phyloP scores from a whole-genome alignment of 257 asterid genomes.

The Cynanchum wilfordii region DNA sequence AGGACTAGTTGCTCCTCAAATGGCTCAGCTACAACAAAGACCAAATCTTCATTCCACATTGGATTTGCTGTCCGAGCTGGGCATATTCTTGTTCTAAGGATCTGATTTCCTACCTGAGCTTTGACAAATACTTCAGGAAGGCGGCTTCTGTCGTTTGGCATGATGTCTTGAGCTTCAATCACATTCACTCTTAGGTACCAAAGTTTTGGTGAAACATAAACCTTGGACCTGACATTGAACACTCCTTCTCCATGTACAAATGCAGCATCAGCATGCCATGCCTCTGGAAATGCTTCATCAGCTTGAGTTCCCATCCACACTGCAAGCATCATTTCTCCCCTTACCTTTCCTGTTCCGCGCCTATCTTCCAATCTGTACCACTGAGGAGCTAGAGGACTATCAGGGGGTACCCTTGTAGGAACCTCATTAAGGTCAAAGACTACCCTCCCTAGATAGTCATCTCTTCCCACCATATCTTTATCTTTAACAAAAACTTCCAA shows the following conservation, averaged over 20 bases:
- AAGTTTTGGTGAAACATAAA: constrained; percentile 66
- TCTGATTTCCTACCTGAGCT: constrained; percentile 59
- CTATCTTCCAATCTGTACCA: constrained; percentile 67
- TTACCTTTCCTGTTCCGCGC: constrained; percentile 39
- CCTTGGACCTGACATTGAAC: constrained; percentile 56
- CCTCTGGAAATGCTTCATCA: constrained; percentile 69
- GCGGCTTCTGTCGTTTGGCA: constrained; percentile 40
- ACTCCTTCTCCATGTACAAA: constrained; percentile 62
- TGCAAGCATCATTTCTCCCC: constrained; percentile 67
- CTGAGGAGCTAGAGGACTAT: constrained; percentile 82
- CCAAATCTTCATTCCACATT: constrained; percentile 66
- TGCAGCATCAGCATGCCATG: constrained; percentile 83
- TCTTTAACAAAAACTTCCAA: constrained; percentile 65
- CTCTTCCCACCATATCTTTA: constrained; percentile 54
- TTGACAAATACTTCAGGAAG: constrained; percentile 50
- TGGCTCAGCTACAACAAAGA: constrained; percentile 72
- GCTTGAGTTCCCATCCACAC: constrained; percentile 86
- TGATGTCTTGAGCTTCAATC: constrained; percentile 73
- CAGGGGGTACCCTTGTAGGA: constrained; percentile 72
- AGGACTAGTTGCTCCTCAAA: constrained; percentile 67
- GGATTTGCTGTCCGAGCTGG: constrained; percentile 55
- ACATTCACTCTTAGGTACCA: constrained; percentile 76
- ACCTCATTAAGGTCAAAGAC: constrained; percentile 62
- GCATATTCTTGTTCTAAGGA: constrained; percentile 45
- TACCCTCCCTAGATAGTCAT: constrained; percentile 52